phyloP scores from a whole-genome alignment of 2,329 filamentous ascomycete genomes.

The Colletotrichum destructivum region DNA sequence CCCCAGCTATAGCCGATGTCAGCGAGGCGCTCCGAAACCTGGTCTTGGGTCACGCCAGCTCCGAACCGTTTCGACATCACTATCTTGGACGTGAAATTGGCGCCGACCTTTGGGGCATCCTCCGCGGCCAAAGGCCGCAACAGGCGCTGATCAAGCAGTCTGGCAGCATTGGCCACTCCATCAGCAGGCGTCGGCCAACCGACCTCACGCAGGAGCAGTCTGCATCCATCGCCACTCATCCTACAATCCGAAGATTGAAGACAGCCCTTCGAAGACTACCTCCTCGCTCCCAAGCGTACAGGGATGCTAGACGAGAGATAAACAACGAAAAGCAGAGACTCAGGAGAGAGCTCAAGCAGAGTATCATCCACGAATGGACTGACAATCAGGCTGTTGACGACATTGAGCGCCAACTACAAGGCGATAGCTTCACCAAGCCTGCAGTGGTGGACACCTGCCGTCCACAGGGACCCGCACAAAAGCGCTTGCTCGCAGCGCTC shows the following conservation, averaged over 20 bases:
- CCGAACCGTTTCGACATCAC: not conserved
- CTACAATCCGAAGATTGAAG: not conserved
- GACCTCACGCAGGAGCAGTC: not conserved
- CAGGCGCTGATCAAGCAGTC: constrained; percentile 7
- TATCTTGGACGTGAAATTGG: not conserved
- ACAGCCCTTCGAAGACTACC: constrained; percentile 2
- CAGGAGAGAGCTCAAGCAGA: constrained; percentile 39
- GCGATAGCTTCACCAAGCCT: no score
- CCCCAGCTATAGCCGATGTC: not conserved
- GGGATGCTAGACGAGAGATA: constrained; percentile 10
- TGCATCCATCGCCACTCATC: not conserved
- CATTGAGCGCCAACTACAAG: constrained; percentile 43
- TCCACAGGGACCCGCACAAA: constrained; percentile 38
- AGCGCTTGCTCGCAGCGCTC: constrained; percentile 40
- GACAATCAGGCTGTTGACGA: constrained; percentile 43
- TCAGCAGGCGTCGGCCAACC: not conserved
- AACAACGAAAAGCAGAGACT: constrained; percentile 42
- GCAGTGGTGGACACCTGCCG: no score
- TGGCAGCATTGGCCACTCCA: not conserved
- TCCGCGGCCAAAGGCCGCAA: not conserved
- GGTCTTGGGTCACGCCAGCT: not conserved
- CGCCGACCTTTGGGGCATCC: constrained; percentile 1
- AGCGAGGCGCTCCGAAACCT: not conserved
- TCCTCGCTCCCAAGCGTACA: constrained; percentile 18
- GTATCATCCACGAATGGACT: constrained; percentile 42